Base-by-base conservation (phyloP, 1,139 yeast species). In the Pichia sp. region DNA sequence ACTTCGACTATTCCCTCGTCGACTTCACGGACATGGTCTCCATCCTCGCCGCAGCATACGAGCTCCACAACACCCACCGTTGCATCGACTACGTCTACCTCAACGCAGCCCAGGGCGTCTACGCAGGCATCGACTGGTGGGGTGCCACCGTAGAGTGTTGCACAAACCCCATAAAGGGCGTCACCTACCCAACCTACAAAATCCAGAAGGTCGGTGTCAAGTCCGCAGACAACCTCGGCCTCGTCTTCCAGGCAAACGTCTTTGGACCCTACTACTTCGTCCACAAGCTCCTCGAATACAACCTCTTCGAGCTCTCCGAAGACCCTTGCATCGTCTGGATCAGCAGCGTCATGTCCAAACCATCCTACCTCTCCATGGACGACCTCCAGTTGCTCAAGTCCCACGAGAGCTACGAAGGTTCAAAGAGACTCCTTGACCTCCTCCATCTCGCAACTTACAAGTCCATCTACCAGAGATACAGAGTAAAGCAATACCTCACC, bases 11-110 rank as follows among this genome's bases (percentile, higher is more conserved):
- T 63, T 68, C 90, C 2, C 74, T 92, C 51, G 84, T 93, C 34
- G 98, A 93, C 68, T 90, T 93, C 67, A 79, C 92, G n/a, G 82
- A 87, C 64, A 90, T 92, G 97, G 86, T 90, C 5, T 88, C 97
- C 0, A 80, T 92, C 11, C 72, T 88, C 41, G 77, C 81, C 19
- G 96, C 96, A 0, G 82, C 82, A 55, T 78, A 85, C 62, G 96
- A 89, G 56, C 71, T 93, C 58, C 73, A 73, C 59, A 78, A 81
- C 62, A 79, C 83, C 58, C 90, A 84, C 72, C 66, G 69, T 16
- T 79, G 81, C 51, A 78, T 93, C 45, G 93, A 93, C 69, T 89
- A 84, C 67, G 69, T 92, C 59, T 88, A 87, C 65, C 78, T 90
- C 57, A 93, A 92, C 71, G 93, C 98, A 4, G 95, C 96, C 4